Evolutionary conservation across 352 stramenopile genomes (phyloP).

Genomic region (Pythium scleroteichum): DNA sequence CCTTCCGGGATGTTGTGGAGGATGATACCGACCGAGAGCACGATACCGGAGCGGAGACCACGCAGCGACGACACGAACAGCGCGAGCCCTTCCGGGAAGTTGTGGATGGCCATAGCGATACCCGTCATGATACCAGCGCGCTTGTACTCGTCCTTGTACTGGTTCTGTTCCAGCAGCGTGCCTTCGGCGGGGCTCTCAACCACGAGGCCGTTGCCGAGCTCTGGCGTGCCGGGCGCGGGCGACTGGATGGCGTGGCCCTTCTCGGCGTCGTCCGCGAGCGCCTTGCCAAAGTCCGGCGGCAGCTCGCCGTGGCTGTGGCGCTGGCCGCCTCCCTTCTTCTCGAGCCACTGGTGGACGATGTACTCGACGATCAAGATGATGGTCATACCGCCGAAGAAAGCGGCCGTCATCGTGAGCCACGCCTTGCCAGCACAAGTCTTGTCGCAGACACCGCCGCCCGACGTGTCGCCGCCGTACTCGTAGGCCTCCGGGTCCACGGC

Average conservation of each 20-base stretch:
- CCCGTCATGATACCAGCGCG: constrained; percentile 91
- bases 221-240: constrained; percentile 24
- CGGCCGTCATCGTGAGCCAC: constrained; percentile 55
- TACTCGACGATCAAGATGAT: constrained; percentile 72
- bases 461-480: constrained; percentile 46
- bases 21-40: constrained; percentile 94
- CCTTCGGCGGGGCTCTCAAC: background rate
- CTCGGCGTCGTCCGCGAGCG: constrained; percentile 11
- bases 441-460: constrained; percentile 46
- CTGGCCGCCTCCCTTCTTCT: constrained; percentile 19
- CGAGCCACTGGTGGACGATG: constrained; percentile 56
- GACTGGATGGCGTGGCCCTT: constrained; percentile 33
- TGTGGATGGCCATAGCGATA: constrained; percentile 96
- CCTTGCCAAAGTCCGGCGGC: constrained; percentile 28
- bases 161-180: constrained; percentile 19
- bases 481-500: constrained; percentile 62
- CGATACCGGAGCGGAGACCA: constrained; percentile 86
- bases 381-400: constrained; percentile 59
- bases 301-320: constrained; percentile 37
- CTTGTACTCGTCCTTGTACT: constrained; percentile 48
- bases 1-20: constrained; percentile 98
- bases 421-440: constrained; percentile 60
- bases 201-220: background rate
- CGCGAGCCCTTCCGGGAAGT: constrained; percentile 96
- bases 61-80: constrained; percentile 94